Percentiles rank a stretch among this genome's conserved stretches.
Evolutionary conservation across 2,329 filamentous ascomycete genomes (phyloP).

Genomic region (Monosporascus sp.): DNA sequence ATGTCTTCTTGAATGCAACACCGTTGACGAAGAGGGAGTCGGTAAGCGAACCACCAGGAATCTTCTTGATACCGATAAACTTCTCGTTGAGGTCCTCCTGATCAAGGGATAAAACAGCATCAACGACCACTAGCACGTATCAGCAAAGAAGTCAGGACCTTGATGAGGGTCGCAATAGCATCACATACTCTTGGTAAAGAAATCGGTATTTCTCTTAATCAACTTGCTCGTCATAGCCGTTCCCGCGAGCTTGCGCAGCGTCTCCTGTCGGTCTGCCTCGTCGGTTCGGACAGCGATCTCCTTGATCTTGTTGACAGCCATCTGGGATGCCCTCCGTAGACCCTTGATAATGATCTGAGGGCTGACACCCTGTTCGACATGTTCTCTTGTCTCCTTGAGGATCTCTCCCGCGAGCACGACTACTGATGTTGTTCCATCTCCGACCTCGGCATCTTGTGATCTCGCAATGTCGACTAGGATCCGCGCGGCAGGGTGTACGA

Average conservation of each 20-base stretch:
- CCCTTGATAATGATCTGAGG: constrained; percentile 98
- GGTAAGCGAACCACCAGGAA: constrained; percentile 90
- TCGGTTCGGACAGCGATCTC: constrained; percentile 87
- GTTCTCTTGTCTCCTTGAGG: constrained; percentile 91
- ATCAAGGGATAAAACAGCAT: constrained; percentile 90
- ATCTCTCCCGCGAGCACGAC: constrained; percentile 97
- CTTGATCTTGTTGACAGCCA: constrained; percentile 98
- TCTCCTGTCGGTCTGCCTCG: constrained; percentile 80
- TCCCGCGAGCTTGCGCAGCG: constrained; percentile 79
- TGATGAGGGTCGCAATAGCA: not conserved
- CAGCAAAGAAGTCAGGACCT: constrained; percentile 8
- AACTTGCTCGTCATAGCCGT: constrained; percentile 99
- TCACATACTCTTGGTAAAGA: constrained; percentile 89
- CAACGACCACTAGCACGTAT: constrained; percentile 75
- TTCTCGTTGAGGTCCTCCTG: constrained; percentile 97
- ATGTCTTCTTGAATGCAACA: constrained; percentile 99
- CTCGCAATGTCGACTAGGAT: constrained; percentile 97
- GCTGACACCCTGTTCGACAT: constrained; percentile 94
- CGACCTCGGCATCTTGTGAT: constrained; percentile 98
- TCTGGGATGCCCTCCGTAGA: constrained; percentile 74
- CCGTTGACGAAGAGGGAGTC: constrained; percentile 96
- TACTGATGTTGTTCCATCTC: constrained; percentile 95
- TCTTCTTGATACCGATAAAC: constrained; percentile 97
- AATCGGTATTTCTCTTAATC: constrained; percentile 92
- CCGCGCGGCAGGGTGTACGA: constrained; percentile 93